Percentiles rank a stretch among this genome's conserved stretches.
phyloP scores from a whole-genome alignment of 306 rosid species.

The Fragaria ananassa region DNA sequence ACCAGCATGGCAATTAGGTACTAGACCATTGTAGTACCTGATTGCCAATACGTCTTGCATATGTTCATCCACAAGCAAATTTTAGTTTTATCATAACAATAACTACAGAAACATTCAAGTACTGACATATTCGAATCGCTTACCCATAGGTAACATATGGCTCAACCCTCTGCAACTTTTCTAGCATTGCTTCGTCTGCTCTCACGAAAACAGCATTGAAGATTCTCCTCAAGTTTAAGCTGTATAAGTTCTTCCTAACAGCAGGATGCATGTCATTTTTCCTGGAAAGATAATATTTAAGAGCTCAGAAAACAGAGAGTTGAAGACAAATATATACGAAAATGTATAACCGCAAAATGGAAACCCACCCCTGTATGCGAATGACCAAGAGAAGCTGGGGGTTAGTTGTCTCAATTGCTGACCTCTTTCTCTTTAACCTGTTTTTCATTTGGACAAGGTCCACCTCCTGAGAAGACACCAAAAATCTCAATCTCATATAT shows the following conservation, averaged over 20 bases:
- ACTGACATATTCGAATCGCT: background rate
- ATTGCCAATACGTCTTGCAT: background rate
- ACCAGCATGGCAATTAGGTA: background rate
- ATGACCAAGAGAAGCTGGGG: constrained; percentile 54
- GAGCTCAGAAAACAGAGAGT: constrained; percentile 3
- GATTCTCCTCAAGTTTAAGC: constrained; percentile 53
- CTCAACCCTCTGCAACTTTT: constrained; percentile 68
- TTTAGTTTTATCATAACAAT: background rate
- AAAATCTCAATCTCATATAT: background rate
- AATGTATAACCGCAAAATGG: background rate
- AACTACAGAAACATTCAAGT: too few species aligned
- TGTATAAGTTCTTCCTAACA: constrained; percentile 54
- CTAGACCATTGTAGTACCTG: background rate
- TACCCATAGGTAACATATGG: constrained; percentile 94
- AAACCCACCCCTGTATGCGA: constrained; percentile 72
- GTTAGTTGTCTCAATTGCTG: constrained; percentile 20
- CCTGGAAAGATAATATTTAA: constrained; percentile 29
- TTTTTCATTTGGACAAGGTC: constrained; percentile 71
- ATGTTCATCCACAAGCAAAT: background rate
- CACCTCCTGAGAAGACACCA: constrained; percentile 50
- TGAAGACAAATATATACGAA: background rate
- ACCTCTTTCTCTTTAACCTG: constrained; percentile 62
- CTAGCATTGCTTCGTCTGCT: constrained; percentile 51
- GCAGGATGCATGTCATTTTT: constrained; percentile 83
- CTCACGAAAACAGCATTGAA: constrained; percentile 69